Evolutionary conservation across 768 basidiomycete genomes (phyloP), one percentile per base, ranked within the genome.

Genomic region (Lyophyllum decastes): DNA sequence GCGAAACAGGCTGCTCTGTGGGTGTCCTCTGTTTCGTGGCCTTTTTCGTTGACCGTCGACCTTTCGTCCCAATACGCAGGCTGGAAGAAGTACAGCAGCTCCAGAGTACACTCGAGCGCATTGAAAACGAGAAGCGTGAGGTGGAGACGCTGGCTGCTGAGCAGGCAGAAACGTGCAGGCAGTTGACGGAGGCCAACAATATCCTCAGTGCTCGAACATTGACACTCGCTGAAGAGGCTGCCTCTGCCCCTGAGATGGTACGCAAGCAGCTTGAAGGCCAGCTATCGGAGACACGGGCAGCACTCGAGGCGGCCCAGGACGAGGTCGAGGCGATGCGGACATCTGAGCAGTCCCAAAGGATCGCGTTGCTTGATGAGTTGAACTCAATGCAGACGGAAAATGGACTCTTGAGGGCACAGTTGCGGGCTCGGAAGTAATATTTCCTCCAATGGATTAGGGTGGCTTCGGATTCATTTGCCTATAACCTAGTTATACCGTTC

Each of bases 331-430:
- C 76, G 38, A 85, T 90, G 81, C 80, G 78, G 41, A 78, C 74
- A 62, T 84, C 85, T 16, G 92, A 95, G 66, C 90, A 94, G 73
- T 82, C 78, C 9, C 94, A 95, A 74, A 80, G 89, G 61, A 85
- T 93, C 54, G 88, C 89, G 30, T 68, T 99, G 54, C 78, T 99
- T 43, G 94, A 97, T 66, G 94, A 96, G 75, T 79, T 96, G 64
- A 94, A 92, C 69, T 78, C 82, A 51, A 81, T 89, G 73, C 91
- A 94, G 74, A 87, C 82, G 55, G 91, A 94, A 74, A 94, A 94
- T 65, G 78, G 75, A 40, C 83, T 70, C 38, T 68, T 94, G 58
- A 81, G 89, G 44, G 83, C 85, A 30, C 92, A 94, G 70, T 64
- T 94, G 63, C 80, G 91, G 51, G 80, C 80, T 22, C 70, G 78